Percentiles rank a stretch among this genome's conserved stretches.
Conservation (phyloP, 2,329 filamentous ascomycete species). For the Xylariaceae sp. region DNA sequence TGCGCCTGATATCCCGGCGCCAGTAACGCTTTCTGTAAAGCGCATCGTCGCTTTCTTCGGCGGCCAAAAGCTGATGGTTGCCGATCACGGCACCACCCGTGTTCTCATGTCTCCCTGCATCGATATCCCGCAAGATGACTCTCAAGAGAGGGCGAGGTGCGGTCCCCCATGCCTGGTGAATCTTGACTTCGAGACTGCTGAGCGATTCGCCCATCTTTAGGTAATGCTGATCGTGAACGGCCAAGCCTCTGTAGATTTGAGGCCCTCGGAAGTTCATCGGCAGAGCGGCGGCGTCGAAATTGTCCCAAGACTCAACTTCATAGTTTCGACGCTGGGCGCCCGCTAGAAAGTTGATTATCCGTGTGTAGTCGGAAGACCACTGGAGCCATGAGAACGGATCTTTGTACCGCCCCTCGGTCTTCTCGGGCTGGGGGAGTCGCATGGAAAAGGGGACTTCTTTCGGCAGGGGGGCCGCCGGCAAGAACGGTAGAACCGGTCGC, state of each 20-base stretch:
- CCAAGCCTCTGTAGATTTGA: conserved; percentile 24
- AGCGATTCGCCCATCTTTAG: conserved; percentile 29
- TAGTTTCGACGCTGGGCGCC: conserved; percentile 24
- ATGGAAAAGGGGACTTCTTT: conserved; percentile 24
- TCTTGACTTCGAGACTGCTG: conserved; percentile 16
- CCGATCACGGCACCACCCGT: conserved; percentile 2
- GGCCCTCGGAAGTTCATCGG: conserved; percentile 32
- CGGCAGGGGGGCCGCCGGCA: conserved; percentile 22
- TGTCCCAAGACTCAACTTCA: conserved; percentile 18
- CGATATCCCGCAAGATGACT: conserved; percentile 28
- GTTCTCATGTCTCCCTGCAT: conserved; percentile 19
- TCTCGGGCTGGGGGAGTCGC: conserved; percentile 15
- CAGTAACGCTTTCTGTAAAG: conserved; percentile 12
- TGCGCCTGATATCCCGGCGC: conserved; percentile 25
- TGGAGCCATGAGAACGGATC: conserved; percentile 32
- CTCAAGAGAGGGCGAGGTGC: conserved; percentile 27
- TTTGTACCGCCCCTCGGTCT: conserved; percentile 8
- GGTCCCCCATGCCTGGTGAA: conserved; percentile 18
- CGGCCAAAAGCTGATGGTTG: not conserved
- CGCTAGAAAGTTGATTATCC: conserved; percentile 24
- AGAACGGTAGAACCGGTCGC: conserved; percentile 35
- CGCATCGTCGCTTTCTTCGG: conserved; percentile 4
- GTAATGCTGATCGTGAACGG: conserved; percentile 31
- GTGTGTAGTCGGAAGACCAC: conserved; percentile 27
- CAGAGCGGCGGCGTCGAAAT: conserved; percentile 24